phyloP scores from a whole-genome alignment of 108 stramenopile genomes.

The Skeletonema menzelii region DNA sequence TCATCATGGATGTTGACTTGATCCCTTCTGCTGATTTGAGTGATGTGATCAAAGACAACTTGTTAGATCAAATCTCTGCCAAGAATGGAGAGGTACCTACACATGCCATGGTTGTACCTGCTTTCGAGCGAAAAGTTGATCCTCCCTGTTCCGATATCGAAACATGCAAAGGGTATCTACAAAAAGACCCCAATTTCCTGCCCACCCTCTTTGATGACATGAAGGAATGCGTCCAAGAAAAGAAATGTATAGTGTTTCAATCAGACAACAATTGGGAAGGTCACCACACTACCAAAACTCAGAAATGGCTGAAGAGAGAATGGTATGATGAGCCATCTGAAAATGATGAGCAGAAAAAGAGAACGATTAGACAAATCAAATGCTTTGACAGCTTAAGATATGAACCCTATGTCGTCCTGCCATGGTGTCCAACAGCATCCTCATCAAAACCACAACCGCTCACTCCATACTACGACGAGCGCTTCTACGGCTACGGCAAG shows the following conservation, averaged over 20 bases:
- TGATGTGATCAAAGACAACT: conserved; percentile 36
- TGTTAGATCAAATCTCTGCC: conserved; percentile 31
- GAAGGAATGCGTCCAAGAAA: conserved; percentile 53
- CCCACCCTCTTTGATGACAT: conserved; percentile 69
- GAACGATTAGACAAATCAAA: conserved; percentile 46
- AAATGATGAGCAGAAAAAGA: neutral
- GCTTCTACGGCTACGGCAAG: conserved; percentile 89
- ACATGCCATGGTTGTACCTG: conserved; percentile 82
- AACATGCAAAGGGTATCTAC: conserved; percentile 44
- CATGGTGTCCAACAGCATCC: conserved; percentile 62
- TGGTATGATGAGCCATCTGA: conserved; percentile 57
- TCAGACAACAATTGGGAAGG: conserved; percentile 79
- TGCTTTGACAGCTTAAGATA: conserved; percentile 85
- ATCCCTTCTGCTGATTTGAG: conserved; percentile 73
- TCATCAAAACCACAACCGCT: conserved; percentile 20
- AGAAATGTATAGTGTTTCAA: conserved; percentile 76
- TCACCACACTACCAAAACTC: conserved; percentile 75
- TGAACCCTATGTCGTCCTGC: conserved; percentile 88
- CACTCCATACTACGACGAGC: conserved; percentile 85
- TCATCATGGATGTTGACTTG: conserved; percentile 90
- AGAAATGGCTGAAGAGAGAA: conserved; percentile 61
- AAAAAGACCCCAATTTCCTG: conserved; percentile 58
- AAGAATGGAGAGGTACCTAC: conserved; percentile 22
- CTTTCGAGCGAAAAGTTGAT: conserved; percentile 71
- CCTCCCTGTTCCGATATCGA: conserved; percentile 49